Evolutionary conservation across 345 rosid genomes (phyloP).

Genomic region (Linum usitatissimum): DNA sequence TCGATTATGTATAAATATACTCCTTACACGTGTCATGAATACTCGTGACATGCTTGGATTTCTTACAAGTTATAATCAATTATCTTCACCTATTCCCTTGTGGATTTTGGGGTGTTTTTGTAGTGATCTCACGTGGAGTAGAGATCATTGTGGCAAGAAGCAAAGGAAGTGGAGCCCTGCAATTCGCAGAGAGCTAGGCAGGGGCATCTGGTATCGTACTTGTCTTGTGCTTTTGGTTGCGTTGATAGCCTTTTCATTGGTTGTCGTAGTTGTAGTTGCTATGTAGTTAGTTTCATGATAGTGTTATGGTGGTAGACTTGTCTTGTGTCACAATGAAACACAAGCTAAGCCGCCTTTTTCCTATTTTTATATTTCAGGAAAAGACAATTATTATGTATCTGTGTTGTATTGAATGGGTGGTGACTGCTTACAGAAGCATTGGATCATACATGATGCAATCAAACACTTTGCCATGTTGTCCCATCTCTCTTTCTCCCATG

Average conservation of each 20-base stretch:
- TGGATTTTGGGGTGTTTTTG: neutral
- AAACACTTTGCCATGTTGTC: neutral
- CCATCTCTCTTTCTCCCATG: neutral
- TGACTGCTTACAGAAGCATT: slow-evolving; percentile 60
- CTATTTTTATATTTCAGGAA: neutral
- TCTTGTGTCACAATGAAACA: too few relatives aligned
- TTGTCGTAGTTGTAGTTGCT: too few relatives aligned
- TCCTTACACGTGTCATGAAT: too few relatives aligned
- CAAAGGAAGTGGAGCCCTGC: neutral
- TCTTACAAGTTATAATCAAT: too few relatives aligned
- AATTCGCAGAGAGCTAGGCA: too few relatives aligned
- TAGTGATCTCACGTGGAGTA: neutral
- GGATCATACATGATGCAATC: slow-evolving; percentile 70
- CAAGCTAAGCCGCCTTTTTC: too few relatives aligned
- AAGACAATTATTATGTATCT: neutral
- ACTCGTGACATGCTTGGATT: too few relatives aligned
- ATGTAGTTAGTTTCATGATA: too few relatives aligned
- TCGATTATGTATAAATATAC: too few relatives aligned
- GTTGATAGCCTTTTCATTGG: too few relatives aligned
- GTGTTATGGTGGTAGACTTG: too few relatives aligned
- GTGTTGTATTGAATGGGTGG: slow-evolving; percentile 23
- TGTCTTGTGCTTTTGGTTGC: neutral
- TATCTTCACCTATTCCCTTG: too few relatives aligned
- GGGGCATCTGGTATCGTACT: neutral
- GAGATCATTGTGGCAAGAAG: neutral